Base-by-base conservation (phyloP, 805 yeast species). In the Starmerella apicola region DNA sequence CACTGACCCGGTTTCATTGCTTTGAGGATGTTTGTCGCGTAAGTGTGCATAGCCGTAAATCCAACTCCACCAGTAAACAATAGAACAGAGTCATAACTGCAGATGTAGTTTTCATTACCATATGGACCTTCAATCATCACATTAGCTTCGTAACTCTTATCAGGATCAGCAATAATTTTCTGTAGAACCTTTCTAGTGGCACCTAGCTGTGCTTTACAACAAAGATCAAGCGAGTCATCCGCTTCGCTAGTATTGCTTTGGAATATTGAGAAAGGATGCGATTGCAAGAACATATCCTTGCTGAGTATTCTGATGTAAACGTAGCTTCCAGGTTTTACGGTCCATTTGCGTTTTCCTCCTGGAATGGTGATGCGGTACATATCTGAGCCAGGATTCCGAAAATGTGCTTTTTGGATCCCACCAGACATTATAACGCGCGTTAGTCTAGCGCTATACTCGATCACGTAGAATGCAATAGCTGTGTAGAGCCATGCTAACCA, bases 1-100 rank as follows among this genome's bases (percentile, higher is more conserved):
- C 42, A 23, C 38, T 51, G 52, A 20, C 42, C 44, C 3, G 38
- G 36, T 25, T 37, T 37, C 32, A 38, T 28, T 3, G 35, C 24
- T n/a, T 34, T 29, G 5, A 50, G 19, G 28, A 45, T 48, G 33
- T 65, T 62, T 20, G 53, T 54, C 3, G 72, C 76, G 43, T 70
- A 64, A 1, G 76, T 60, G 41, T 66, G 65, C 34, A 72, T 60
- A 1, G 73, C 78, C 0, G 81, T 72, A 51, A 76, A 66, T 10
- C 82, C 82, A 40, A 72, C 72, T 10, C 81, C 82, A 3, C 81
- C 81, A 2, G 79, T 76, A 22, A 76, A 57, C 34, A 74, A 66
- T 7, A 74, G 57, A 1, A 70, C 66, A 28, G 65, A 61, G 23
- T 63, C 63, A 49, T 68, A 72, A 21, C 65, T 64, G 35, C 63